A percentile compares a stretch with the other conserved stretches of the same genome.
phyloP scores from a whole-genome alignment of 352 stramenopile species.

The Globisporangium middletonii region DNA sequence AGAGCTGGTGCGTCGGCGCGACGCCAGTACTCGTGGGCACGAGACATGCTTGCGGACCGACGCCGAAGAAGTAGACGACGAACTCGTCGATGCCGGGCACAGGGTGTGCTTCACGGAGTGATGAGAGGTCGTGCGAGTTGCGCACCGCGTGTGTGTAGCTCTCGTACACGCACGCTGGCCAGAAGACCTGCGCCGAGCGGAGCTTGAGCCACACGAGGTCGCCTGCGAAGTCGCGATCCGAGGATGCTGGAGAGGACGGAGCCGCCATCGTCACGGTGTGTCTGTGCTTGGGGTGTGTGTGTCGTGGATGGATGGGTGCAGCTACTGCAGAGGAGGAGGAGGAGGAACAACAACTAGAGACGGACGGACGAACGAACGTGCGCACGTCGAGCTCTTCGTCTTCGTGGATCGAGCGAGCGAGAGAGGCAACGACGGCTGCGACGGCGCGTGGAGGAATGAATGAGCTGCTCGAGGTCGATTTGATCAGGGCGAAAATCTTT shows the following conservation, averaged over 20 bases:
- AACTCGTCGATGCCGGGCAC: slow-evolving; percentile 58
- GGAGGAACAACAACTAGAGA: no score
- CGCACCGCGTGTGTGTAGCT: slow-evolving; percentile 38
- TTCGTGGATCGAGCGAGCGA: no score
- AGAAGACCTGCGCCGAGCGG: slow-evolving; percentile 48
- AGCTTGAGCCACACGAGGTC: slow-evolving; percentile 45
- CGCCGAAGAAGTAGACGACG: slow-evolving; percentile 79
- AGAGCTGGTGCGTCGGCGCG: slow-evolving; percentile 45
- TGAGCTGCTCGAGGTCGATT: no score
- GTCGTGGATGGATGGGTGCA: not conserved
- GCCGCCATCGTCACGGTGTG: slow-evolving; percentile 1
- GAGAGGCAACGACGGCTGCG: no score
- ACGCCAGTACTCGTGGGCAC: slow-evolving; percentile 17
- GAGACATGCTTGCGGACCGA: slow-evolving; percentile 30
- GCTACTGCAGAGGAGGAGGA: not conserved
- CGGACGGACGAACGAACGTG: no score
- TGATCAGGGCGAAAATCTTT: no score
- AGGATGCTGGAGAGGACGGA: not conserved
- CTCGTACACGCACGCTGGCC: slow-evolving; percentile 64
- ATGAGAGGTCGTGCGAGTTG: slow-evolving; percentile 43
- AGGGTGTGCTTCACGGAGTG: slow-evolving; percentile 37
- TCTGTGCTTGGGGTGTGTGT: not conserved
- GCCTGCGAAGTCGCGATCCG: not conserved
- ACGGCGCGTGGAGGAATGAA: no score
- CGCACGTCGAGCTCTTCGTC: no score